phyloP scores from a whole-genome alignment of 768 basidiomycete genomes.

The Pulveroboletus sp. region DNA sequence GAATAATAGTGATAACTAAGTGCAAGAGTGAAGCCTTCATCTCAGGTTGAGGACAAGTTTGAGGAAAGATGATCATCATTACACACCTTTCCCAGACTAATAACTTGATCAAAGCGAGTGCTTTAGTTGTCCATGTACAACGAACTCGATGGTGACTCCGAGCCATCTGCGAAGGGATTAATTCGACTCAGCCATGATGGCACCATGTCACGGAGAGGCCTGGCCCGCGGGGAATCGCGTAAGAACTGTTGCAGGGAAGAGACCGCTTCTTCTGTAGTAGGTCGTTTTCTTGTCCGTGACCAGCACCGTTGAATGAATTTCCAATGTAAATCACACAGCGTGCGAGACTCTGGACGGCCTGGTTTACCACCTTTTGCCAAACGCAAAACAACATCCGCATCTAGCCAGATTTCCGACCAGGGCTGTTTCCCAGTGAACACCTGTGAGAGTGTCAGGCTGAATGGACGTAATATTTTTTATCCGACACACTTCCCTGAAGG shows the following conservation, averaged over 20 bases:
- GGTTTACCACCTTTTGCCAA: constrained; percentile 2
- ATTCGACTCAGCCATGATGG: too few relatives aligned
- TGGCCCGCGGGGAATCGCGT: not conserved
- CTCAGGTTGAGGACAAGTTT: too few relatives aligned
- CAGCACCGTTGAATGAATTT: constrained; percentile 9
- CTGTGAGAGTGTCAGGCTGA: constrained; percentile 22
- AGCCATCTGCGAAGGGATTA: too few relatives aligned
- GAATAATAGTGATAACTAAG: too few relatives aligned
- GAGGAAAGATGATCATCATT: too few relatives aligned
- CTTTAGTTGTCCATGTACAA: too few relatives aligned
- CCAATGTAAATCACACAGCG: constrained; percentile 8
- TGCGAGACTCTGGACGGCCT: not conserved
- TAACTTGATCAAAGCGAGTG: too few relatives aligned
- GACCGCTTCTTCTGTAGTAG: not conserved
- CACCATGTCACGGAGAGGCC: not conserved
- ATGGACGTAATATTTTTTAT: not conserved
- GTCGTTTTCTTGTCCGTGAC: not conserved
- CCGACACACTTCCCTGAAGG: constrained; percentile 17
- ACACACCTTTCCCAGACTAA: too few relatives aligned
- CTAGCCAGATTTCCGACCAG: constrained; percentile 5
- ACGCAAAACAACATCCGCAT: constrained; percentile 4
- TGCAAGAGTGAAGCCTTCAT: too few relatives aligned
- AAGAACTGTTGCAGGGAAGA: not conserved
- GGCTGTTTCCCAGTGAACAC: constrained; percentile 15
- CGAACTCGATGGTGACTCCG: too few relatives aligned